phyloP scores from a whole-genome alignment of 805 yeast species.

The Wickerhamomyces subpelliculosus region DNA sequence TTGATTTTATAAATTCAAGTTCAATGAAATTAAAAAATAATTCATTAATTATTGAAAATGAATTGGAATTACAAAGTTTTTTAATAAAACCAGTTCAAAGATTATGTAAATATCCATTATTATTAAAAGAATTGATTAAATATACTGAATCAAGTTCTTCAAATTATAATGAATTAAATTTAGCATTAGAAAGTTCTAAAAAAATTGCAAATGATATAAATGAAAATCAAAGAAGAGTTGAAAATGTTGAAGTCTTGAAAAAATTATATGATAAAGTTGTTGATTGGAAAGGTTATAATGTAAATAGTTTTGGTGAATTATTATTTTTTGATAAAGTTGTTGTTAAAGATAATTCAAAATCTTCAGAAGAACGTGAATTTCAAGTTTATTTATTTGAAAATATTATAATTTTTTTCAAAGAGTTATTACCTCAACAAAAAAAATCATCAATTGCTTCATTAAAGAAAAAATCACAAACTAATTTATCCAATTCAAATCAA shows the following conservation, averaged over 20 bases:
- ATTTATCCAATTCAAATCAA: constrained; percentile 5
- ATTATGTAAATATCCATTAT: constrained; percentile 87
- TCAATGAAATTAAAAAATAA: constrained; percentile 47
- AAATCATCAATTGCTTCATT: constrained; percentile 40
- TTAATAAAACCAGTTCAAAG: constrained; percentile 93
- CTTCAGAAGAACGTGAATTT: constrained; percentile 72
- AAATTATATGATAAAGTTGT: constrained; percentile 67
- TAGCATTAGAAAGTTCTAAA: constrained; percentile 68
- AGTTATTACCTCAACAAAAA: constrained; percentile 35
- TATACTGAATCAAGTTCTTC: constrained; percentile 46
- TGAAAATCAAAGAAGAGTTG: constrained; percentile 90
- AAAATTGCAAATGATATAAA: constrained; percentile 84
- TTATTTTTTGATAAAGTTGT: constrained; percentile 66
- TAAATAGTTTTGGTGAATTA: constrained; percentile 78
- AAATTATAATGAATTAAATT: constrained; percentile 56
- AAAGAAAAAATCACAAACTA: constrained; percentile 29
- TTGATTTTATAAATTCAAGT: constrained; percentile 65
- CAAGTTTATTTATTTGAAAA: constrained; percentile 84
- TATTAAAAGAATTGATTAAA: constrained; percentile 70
- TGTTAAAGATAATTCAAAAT: constrained; percentile 48
- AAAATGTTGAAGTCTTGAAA: constrained; percentile 66
- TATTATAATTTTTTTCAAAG: constrained; percentile 58
- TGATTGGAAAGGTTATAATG: constrained; percentile 89
- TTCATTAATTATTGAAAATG: constrained; percentile 64
- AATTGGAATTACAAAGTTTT: constrained; percentile 83